Evolutionary conservation across 495 filamentous ascomycete genomes (phyloP).

Genomic region (Lasiosphaeriaceae sp.): DNA sequence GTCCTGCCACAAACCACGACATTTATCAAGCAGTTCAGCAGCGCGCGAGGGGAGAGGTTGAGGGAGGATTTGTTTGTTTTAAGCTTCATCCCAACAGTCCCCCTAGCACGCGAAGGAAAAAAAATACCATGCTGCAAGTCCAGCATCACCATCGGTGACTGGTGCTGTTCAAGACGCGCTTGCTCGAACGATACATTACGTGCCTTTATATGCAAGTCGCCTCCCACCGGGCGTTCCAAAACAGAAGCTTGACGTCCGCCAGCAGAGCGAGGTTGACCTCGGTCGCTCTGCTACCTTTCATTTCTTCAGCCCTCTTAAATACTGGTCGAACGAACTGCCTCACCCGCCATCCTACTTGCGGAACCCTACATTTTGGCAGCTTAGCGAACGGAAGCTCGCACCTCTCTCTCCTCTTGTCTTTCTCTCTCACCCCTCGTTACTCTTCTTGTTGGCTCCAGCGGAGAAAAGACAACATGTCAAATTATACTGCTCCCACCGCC

Average conservation of each 20-base stretch:
- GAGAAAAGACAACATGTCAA: constrained; percentile 9
- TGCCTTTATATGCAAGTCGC: neutral
- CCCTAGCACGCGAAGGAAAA: too few species aligned
- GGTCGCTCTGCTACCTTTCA: neutral
- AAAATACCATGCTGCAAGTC: neutral
- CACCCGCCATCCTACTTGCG: too few species aligned
- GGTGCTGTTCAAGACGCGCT: neutral
- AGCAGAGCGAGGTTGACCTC: neutral
- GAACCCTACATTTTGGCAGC: too few species aligned
- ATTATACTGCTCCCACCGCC: constrained; percentile 17
- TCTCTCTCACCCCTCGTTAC: neutral
- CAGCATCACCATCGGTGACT: neutral
- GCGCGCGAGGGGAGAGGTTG: too few species aligned
- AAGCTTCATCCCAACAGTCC: too few species aligned
- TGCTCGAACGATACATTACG: neutral
- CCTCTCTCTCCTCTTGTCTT: neutral
- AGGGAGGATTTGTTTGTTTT: too few species aligned
- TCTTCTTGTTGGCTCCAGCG: neutral
- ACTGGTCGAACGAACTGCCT: neutral
- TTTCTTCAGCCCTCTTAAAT: neutral
- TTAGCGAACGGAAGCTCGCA: neutral
- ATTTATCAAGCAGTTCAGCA: too few species aligned
- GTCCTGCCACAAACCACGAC: too few species aligned
- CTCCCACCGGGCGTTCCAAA: neutral
- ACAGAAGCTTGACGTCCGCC: too few species aligned